Conservation (phyloP, 202 grass and related monocot species). For the Dendrocalamus latiflorus region DNA sequence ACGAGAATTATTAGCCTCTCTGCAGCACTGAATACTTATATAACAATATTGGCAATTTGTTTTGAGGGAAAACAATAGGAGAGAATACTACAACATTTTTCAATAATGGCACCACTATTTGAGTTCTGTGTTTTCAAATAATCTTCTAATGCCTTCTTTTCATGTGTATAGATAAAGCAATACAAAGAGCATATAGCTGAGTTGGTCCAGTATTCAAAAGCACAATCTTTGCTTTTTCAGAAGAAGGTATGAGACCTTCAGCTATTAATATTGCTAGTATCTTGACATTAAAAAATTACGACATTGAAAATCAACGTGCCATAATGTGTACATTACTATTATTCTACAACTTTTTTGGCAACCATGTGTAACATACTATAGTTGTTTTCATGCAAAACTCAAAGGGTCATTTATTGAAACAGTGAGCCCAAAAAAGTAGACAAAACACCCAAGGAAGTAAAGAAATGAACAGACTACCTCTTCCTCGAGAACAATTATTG, state of each 20-base stretch:
- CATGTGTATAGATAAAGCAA: too few species aligned
- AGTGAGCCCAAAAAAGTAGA: neutral
- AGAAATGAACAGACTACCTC: slow-evolving; percentile 44
- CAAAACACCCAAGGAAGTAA: neutral
- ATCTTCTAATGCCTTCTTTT: too few species aligned
- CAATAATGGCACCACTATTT: too few species aligned
- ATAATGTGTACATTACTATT: neutral
- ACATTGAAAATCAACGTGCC: neutral
- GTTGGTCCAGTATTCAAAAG: too few species aligned
- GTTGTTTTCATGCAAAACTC: neutral
- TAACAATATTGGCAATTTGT: neutral
- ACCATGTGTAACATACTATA: neutral
- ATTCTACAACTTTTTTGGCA: neutral
- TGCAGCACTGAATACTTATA: slow-evolving; percentile 28
- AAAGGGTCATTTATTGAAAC: neutral
- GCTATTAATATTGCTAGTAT: too few species aligned
- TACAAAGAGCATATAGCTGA: too few species aligned
- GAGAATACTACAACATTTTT: too few species aligned
- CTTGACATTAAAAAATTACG: too few species aligned
- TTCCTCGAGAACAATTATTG: slow-evolving; percentile 72
- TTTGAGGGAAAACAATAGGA: too few species aligned
- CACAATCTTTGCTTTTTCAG: too few species aligned
- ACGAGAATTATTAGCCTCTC: slow-evolving; percentile 28
- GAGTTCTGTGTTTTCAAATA: too few species aligned
- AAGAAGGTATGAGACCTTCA: too few species aligned